These are phyloP conservation scores for Galerina sulciceps DNA, from an alignment of 768 basidiomycete species.

Conservation along the genomic window DNA sequence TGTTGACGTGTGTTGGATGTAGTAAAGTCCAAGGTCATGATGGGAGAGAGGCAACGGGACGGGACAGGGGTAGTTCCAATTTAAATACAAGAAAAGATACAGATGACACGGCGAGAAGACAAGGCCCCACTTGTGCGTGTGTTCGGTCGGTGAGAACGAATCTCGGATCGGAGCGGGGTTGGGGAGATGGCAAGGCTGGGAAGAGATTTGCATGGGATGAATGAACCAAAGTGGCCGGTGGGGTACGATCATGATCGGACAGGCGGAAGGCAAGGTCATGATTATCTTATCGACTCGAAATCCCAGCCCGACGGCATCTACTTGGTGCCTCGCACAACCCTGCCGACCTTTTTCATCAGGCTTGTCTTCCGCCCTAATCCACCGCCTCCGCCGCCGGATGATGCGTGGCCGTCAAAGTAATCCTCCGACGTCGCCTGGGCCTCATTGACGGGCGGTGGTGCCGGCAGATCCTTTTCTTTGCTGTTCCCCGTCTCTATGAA, in stretches of 20 bases:
- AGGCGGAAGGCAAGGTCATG: neutral
- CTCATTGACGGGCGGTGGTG: conserved; percentile 32
- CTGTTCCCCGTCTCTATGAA: conserved; percentile 58
- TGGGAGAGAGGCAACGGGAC: neutral
- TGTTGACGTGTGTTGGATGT: neutral
- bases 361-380: conserved; percentile 74
- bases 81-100: conserved; percentile 18
- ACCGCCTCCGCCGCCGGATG: conserved; percentile 37
- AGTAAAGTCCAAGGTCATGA: neutral
- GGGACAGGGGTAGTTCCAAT: conserved; percentile 3
- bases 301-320: conserved; percentile 15
- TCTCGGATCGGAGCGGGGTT: neutral
- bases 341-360: conserved; percentile 79
- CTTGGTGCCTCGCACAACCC: conserved; percentile 65
- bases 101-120: neutral
- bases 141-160: neutral
- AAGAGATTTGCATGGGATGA: neutral
- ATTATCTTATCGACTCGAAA: neutral
- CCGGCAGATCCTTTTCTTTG: conserved; percentile 60
- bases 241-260: conserved; percentile 10
- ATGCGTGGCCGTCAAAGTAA: conserved; percentile 54
- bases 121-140: neutral
- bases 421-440: conserved; percentile 35
- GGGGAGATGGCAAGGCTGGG: neutral
- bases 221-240: neutral